Base-by-base conservation (phyloP, 1,139 yeast genomes). In the Debaryomyces psychrophilus region DNA sequence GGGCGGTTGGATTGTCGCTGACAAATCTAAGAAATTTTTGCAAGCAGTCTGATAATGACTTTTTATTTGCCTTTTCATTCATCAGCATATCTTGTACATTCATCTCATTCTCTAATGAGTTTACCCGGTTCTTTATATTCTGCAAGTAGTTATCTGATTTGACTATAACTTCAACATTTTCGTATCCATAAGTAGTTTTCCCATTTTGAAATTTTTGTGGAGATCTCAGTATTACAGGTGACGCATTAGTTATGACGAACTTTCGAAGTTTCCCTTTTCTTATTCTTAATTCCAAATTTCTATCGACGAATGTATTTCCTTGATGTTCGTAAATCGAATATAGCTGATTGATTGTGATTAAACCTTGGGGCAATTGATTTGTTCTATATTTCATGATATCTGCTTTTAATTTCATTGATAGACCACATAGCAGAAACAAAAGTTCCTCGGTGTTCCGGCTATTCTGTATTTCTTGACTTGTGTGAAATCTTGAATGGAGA, bases 301-400 rank as follows among this genome's bases (percentile, higher is more conserved):
- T 64, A 54, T 75, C 80, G 5, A 75, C 79, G 60, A 69, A 73
- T 0, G 80, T 75, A 49, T 69, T 65, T 0, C 79, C 79, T 31
- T 67, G 64, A 17, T 61, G 56, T 35, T 65, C 69, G 48, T 65
- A 75, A n/a, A 75, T 62, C 8, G 79, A 62, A 48, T 75, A 74
- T 8, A 75, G 51, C 51, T 74, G 79, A 41, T 70, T 68, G 2
- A 65, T 53, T 1, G 79, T 73, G 5, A 72, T 60, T 40, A 75
- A 51, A 1, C 71, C 73, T 2, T 50, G 49, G 0, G 79, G 75
- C 2, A 75, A 51, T 27, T 62, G 65, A 25, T 50, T 51, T n/a
- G 43, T 45, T 33, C 80, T 54, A 51, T 64, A 73, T 47, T 63
- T 69, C 50, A 73, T 50, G 5, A 72, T 65, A 1, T 71, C 77